Percentiles rank a stretch among this genome's conserved stretches.
These are phyloP conservation scores for Fonsecaea multimorphosa DNA, from an alignment of 2,329 filamentous ascomycete genomes.

Conservation along the genomic window DNA sequence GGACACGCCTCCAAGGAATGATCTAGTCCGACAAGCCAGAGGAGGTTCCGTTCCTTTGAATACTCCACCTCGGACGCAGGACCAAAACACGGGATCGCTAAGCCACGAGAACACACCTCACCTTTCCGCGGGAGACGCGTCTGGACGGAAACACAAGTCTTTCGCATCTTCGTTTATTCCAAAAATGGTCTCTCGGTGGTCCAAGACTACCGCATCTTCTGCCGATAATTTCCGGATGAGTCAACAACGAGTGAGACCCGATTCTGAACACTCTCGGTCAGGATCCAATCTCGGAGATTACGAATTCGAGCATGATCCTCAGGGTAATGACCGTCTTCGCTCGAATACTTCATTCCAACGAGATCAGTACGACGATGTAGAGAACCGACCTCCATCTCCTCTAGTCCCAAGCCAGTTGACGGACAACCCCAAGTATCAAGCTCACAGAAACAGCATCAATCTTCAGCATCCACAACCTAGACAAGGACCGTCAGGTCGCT, in stretches of 20 bases:
- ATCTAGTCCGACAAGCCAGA: conserved; percentile 45
- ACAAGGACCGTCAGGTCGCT: conserved; percentile 65
- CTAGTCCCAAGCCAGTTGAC: conserved; percentile 65
- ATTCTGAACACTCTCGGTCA: conserved; percentile 73
- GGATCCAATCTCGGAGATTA: conserved; percentile 75
- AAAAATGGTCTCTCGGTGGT: conserved; percentile 87
- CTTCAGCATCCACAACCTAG: conserved; percentile 70
- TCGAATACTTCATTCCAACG: conserved; percentile 52
- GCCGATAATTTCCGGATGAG: conserved; percentile 77
- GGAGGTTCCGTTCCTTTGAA: conserved; percentile 52
- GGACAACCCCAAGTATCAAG: conserved; percentile 68
- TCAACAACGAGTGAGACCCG: conserved; percentile 58
- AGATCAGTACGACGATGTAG: conserved; percentile 43
- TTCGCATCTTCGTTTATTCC: conserved; percentile 81
- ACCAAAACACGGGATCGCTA: conserved; percentile 52
- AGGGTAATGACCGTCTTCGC: conserved; percentile 53
- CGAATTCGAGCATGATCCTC: conserved; percentile 58
- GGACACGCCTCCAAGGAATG: conserved; percentile 30
- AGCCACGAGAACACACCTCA: conserved; percentile 82
- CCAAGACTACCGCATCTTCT: conserved; percentile 91
- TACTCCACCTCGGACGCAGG: conserved; percentile 53
- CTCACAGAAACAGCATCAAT: conserved; percentile 68
- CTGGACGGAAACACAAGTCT: conserved; percentile 87
- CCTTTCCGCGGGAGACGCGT: conserved; percentile 61
- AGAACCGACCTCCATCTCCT: conserved; percentile 63